Evolutionary conservation across 2,329 filamentous ascomycete species (phyloP), one percentile per base, ranked within the genome.

Genomic region (Fusarium floridanum): DNA sequence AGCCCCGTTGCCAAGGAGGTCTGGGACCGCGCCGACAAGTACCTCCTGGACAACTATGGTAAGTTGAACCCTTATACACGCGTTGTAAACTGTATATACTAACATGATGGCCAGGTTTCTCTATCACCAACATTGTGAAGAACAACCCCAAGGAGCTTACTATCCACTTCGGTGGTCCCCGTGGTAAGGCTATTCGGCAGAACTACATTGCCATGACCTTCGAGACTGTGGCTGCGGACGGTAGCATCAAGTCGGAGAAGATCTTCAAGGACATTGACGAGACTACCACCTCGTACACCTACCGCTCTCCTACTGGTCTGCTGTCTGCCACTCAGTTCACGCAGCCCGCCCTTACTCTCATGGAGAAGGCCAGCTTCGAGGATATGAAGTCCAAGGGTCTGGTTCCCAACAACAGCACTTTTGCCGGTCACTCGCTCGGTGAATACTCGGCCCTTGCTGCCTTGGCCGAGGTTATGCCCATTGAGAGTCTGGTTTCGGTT

Each of bases 141-240:
- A 99, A 98, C 88, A 99, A 99, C 86, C 97, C 97, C 74, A 98
- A 98, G 88, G 97, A 98, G 86, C 92, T 99, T 65, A 99, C 97
- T 6, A 94, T 99, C 75, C 94, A 99, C 88, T 99, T 99, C 81
- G 97, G 97, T 86, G 97, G 97, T 59, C 95, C 97, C 72, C 94
- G 95, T 68, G 97, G 97, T 81, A 99, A 98, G 87, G 95, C 95
- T 61, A 99, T 99, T 78, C 95, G 97, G 73, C 93, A 98, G 82
- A 99, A 99, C 86, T 99, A 99, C 88, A 98, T 98, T 93, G 92
- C 96, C 70, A 99, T 99, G 97, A 98, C 96, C 57, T 99, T 98
- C 84, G 97, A 99, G 87, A 97, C 96, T n/a, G 95, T 99, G 63
- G 93, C 93, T 68, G 87, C 94, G 2, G 97, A 99, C 83, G 97